Conservation (phyloP, 2,329 filamentous ascomycete genomes). For the Fusarium lyarnte region DNA sequence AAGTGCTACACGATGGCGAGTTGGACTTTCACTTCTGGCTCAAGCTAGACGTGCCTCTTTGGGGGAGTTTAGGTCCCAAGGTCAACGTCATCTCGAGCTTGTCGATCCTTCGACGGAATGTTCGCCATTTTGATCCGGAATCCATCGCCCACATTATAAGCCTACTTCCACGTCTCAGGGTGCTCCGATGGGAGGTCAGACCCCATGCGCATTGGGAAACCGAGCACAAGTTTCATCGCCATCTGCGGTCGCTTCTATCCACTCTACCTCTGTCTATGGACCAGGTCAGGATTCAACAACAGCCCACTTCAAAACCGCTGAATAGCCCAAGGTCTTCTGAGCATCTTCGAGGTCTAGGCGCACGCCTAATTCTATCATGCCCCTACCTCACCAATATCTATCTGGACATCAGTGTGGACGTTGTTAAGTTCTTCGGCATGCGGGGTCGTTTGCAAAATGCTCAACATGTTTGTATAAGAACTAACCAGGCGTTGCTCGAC, state of each 20-base stretch:
- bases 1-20: background rate
- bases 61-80: background rate
- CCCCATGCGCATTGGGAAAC: background rate
- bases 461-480: background rate
- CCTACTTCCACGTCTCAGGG: background rate
- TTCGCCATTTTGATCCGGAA: background rate
- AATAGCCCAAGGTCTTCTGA: fast-evolving
- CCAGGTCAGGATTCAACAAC: background rate
- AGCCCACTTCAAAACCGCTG: background rate
- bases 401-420: background rate
- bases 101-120: background rate
- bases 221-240: background rate
- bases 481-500: background rate
- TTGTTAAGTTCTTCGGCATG: background rate
- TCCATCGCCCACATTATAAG: background rate
- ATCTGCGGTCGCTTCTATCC: background rate
- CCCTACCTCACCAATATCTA: background rate
- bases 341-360: background rate
- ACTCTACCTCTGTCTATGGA: background rate
- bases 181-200: background rate
- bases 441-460: background rate
- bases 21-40: background rate
- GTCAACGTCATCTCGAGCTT: background rate
- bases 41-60: background rate
- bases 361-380: background rate